Base-by-base conservation (phyloP, 2,329 filamentous ascomycete species). In the Akanthomyces muscarius region DNA sequence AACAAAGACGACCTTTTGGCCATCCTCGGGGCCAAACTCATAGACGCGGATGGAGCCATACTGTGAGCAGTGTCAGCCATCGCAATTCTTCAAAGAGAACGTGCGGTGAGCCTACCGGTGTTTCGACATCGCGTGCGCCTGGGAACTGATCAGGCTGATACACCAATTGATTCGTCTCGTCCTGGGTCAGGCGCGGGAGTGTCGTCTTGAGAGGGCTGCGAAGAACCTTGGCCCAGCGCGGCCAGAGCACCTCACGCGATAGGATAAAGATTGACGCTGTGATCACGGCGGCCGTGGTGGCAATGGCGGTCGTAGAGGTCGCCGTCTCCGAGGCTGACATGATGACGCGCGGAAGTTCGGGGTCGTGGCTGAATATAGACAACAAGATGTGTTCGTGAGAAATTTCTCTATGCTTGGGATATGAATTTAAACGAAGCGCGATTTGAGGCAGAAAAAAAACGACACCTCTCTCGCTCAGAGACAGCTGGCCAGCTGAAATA, bases 21-120 rank as follows among this genome's bases (percentile, higher is more conserved):
- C 92, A 61, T 84, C 75, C 57, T 86, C 82, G 1, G 91, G 89
- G 1, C 92, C 92, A 77, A 89, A 96, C 77, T 96, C 92, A 72
- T 95, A 95, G 25, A 91, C 88, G 44, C 90, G 81, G 61, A 92
- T 87, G 41, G 81, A 86, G 56, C 92, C 91, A 72, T 91, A 93
- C 70, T 84, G 10, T 5, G 21, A n/a, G 14, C 5, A 30, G 25
- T 61, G 25, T 62, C 21, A 62, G 60, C 18, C 23, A 42, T 25
- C 3, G n/a, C 2, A 47, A 25, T 47, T 23, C 13, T 4, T n/a
- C 10, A 18, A 57, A n/a, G 33, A 2, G 21, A 38, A 28, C n/a
- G 58, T 21, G 5, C 16, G 53, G 25, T 13, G 41, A 38, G 72
- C 78, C 68, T 69, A 85, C 83, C 4, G 88, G 89, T 4, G 88